These are phyloP conservation scores for Cystobasidium ongulense DNA, from an alignment of 768 basidiomycete genomes.

Conservation along the genomic window DNA sequence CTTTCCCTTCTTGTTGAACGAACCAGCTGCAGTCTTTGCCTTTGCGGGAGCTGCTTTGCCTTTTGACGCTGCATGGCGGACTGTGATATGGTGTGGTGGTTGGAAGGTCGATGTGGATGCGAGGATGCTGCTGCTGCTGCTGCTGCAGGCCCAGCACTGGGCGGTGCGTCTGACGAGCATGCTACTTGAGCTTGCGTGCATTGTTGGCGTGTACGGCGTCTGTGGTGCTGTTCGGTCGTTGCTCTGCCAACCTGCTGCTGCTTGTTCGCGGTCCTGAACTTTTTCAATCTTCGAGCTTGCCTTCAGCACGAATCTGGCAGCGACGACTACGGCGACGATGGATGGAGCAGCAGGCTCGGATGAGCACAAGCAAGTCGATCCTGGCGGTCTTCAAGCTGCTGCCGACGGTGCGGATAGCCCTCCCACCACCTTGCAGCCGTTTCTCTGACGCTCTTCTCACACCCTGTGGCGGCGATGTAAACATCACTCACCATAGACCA, in stretches of 20 bases:
- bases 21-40: not conserved
- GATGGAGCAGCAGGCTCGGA: not conserved
- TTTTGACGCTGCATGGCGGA: slow-evolving; percentile 8
- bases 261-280: not conserved
- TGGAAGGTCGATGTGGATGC: not conserved
- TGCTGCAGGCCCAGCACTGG: not conserved
- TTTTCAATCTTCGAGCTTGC: not conserved
- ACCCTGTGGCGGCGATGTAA: not conserved
- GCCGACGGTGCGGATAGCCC: not conserved
- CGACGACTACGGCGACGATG: not conserved
- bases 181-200: slow-evolving; percentile 4
- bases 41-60: not conserved
- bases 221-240: not conserved
- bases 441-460: not conserved
- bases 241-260: not conserved
- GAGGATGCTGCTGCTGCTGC: not conserved
- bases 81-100: not conserved
- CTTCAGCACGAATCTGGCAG: not conserved
- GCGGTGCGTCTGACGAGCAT: not conserved
- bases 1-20: not conserved
- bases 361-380: not conserved
- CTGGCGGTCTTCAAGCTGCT: not conserved
- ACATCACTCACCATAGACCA: not conserved
- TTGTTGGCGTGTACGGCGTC: not conserved
- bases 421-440: too few relatives aligned